Conservation (phyloP, 2,329 filamentous ascomycete species). For the Colletotrichum sp. region DNA sequence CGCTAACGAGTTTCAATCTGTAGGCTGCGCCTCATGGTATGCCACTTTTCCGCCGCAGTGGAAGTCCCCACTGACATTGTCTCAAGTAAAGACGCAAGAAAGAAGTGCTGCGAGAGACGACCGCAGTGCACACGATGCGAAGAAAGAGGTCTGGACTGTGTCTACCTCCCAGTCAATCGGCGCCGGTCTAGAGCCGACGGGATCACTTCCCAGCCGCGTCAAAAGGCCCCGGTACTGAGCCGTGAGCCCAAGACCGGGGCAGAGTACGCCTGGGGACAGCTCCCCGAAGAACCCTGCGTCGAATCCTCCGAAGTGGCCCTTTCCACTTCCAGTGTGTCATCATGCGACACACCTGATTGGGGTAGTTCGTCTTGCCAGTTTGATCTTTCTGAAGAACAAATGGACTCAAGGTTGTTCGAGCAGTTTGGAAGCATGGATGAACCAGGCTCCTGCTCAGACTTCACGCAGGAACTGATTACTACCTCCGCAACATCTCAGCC, state of each 20-base stretch:
- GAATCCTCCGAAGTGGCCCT: not conserved
- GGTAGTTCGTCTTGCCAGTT: not conserved
- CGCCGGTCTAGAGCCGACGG: constrained; percentile 33
- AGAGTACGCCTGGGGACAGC: not conserved
- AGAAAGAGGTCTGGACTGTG: constrained; percentile 51
- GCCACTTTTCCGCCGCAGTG: not conserved
- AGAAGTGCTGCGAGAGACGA: constrained; percentile 60
- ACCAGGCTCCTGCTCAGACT: not conserved
- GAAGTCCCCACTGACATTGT: not conserved
- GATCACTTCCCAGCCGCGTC: not conserved
- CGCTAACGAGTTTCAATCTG: not conserved
- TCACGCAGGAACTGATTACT: not conserved
- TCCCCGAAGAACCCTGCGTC: not conserved
- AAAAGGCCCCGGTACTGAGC: not conserved
- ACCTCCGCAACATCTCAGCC: not conserved
- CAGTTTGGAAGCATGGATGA: not conserved
- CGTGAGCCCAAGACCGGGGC: not conserved
- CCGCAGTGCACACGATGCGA: constrained; percentile 54
- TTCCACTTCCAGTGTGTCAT: not conserved
- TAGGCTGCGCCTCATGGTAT: not conserved
- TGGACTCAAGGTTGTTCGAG: not conserved
- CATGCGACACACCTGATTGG: not conserved
- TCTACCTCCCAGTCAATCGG: constrained; percentile 50
- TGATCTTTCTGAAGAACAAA: not conserved
- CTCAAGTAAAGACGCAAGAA: constrained; percentile 45